phyloP scores from a whole-genome alignment of 2,329 filamentous ascomycete genomes.

The Aspergillus glaucus region DNA sequence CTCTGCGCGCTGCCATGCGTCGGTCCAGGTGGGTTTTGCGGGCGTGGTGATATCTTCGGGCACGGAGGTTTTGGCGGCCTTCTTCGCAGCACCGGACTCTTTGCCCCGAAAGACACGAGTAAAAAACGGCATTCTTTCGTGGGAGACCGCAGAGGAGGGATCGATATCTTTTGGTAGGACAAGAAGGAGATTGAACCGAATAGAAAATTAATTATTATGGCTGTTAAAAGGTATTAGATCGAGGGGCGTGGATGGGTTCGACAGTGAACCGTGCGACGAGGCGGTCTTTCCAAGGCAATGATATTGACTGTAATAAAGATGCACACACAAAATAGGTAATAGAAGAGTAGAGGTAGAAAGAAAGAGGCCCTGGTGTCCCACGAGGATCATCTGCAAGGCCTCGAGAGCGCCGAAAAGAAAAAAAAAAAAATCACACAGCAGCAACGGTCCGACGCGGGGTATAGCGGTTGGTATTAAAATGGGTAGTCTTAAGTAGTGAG shows the following conservation, averaged over 20 bases:
- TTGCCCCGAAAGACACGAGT: conserved; percentile 65
- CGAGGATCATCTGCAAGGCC: conserved; percentile 6
- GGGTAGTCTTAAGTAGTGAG: no score
- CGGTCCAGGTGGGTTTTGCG: conserved; percentile 73
- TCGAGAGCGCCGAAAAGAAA: conserved; percentile 6
- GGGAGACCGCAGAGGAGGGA: conserved; percentile 3
- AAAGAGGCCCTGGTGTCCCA: conserved; percentile 1
- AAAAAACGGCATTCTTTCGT: conserved; percentile 50
- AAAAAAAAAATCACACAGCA: conserved; percentile 9
- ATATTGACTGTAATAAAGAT: background rate
- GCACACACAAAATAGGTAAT: conserved; percentile 2
- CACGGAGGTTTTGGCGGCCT: conserved; percentile 46
- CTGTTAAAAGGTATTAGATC: background rate
- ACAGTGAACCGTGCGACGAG: conserved; percentile 8
- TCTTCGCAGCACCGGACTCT: conserved; percentile 62
- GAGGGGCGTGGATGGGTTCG: conserved; percentile 2
- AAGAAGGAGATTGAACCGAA: no score
- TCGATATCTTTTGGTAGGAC: conserved; percentile 2
- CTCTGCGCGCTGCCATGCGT: conserved; percentile 75
- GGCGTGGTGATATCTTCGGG: conserved; percentile 47
- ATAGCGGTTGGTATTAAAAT: no score
- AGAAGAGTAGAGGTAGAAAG: conserved; percentile 4
- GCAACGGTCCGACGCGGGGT: background rate
- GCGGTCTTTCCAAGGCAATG: background rate
- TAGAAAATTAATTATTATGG: background rate